Evolutionary conservation across 2,329 filamentous ascomycete genomes (phyloP).

Genomic region (Diaporthe sp.): DNA sequence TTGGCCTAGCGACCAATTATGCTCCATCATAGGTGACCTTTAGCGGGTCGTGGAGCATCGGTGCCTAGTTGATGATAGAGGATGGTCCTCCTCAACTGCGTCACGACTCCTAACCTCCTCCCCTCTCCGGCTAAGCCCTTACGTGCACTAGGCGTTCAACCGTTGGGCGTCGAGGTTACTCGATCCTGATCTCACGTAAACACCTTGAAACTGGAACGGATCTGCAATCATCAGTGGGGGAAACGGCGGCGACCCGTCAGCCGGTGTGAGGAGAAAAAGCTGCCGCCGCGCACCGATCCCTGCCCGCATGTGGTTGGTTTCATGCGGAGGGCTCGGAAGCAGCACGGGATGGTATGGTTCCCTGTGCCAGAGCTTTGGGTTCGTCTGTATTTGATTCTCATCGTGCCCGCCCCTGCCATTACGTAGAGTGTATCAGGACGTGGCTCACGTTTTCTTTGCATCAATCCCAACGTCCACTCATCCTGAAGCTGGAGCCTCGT

Average conservation of each 20-base stretch:
- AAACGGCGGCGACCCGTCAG: neutral
- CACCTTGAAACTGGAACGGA: neutral
- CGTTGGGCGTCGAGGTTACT: neutral
- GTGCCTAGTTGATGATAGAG: neutral
- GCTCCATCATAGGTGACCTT: no score
- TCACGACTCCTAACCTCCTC: conserved; percentile 21
- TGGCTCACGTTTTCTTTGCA: neutral
- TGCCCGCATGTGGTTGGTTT: conserved; percentile 5
- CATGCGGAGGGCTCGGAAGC: conserved; percentile 17
- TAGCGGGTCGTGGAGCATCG: neutral
- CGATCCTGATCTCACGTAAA: neutral
- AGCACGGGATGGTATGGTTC: conserved; percentile 9
- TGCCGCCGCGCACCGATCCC: conserved; percentile 4
- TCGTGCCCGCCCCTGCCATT: neutral
- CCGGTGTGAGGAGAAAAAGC: neutral
- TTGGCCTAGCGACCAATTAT: neutral
- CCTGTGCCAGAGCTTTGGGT: conserved; percentile 22
- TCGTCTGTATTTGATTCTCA: conserved; percentile 20
- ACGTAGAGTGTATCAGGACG: neutral
- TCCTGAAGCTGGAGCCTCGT: neutral
- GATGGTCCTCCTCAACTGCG: neutral
- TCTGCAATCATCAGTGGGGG: neutral
- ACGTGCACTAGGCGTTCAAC: no score
- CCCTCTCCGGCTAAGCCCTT: neutral
- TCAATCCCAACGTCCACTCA: neutral